Conservation (phyloP, 1,139 yeast species). For the Nakaseomyces kungkrabaensis region DNA sequence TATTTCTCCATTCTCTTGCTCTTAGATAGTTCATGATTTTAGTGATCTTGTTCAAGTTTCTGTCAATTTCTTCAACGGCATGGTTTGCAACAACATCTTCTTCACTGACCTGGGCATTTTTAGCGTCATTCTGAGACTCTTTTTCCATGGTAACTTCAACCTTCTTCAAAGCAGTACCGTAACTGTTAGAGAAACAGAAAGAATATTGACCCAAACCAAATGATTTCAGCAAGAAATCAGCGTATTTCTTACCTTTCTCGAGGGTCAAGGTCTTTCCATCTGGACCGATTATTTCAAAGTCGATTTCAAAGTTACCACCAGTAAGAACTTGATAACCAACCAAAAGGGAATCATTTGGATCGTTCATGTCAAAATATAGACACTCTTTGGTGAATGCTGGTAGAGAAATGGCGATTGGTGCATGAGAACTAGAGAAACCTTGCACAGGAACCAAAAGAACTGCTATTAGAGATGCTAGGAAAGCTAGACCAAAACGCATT, state of each 20-base stretch:
- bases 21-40: conserved; percentile 54
- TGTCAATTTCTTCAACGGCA: conserved; percentile 49
- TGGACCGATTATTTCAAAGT: conserved; percentile 51
- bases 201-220: conserved; percentile 52
- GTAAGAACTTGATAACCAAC: conserved; percentile 43
- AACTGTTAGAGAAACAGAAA: conserved; percentile 56
- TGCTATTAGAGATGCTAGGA: conserved; percentile 6
- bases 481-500: conserved; percentile 15
- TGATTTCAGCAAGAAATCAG: conserved; percentile 46
- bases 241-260: conserved; percentile 48
- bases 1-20: conserved; percentile 67
- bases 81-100: conserved; percentile 45
- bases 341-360: conserved; percentile 31
- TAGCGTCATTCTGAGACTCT: conserved; percentile 24
- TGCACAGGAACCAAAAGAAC: conserved; percentile 5
- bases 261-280: conserved; percentile 45
- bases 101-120: conserved; percentile 41
- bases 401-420: conserved; percentile 30
- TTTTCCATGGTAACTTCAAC: conserved; percentile 53
- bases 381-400: conserved; percentile 37
- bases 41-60: conserved; percentile 48
- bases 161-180: conserved; percentile 56
- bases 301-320: conserved; percentile 62
- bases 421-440: conserved; percentile 17
- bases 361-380: conserved; percentile 29